Evolutionary conservation across 2,329 filamentous ascomycete genomes (phyloP).

Genomic region (Microthyrium microscopicum): DNA sequence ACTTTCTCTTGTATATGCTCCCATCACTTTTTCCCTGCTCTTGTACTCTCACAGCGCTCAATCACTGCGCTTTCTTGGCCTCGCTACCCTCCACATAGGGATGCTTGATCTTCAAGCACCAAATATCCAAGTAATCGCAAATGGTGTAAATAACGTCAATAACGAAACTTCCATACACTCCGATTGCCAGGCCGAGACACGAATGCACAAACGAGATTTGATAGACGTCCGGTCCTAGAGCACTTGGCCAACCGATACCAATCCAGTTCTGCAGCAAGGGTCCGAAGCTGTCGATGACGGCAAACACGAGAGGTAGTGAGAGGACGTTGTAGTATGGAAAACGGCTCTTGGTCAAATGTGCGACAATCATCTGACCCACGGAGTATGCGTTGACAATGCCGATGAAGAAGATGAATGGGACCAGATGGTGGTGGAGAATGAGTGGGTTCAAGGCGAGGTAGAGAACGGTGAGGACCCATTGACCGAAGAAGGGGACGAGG

Average conservation of each 20-base stretch:
- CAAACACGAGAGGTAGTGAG: conserved; percentile 58
- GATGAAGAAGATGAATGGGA: conserved; percentile 79
- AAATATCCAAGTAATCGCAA: conserved; percentile 95
- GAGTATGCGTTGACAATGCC: conserved; percentile 88
- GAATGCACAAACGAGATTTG: conserved; percentile 84
- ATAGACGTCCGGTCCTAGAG: conserved; percentile 46
- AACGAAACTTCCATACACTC: conserved; percentile 94
- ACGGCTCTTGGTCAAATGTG: conserved; percentile 69
- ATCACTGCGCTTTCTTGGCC: conserved; percentile 10
- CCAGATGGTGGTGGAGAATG: conserved; percentile 66
- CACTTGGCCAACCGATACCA: conserved; percentile 23
- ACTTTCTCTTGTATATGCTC: no score
- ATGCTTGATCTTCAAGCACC: conserved; percentile 96
- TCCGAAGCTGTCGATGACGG: conserved; percentile 65
- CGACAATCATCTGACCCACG: conserved; percentile 89
- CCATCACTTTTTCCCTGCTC: no score
- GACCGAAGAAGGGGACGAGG: conserved; percentile 60
- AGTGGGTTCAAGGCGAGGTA: conserved; percentile 76
- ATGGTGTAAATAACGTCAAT: conserved; percentile 95
- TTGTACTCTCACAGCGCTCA: no score
- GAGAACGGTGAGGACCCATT: conserved; percentile 58
- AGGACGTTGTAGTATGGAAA: conserved; percentile 90
- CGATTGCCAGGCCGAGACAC: conserved; percentile 68
- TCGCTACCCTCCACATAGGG: conserved; percentile 30
- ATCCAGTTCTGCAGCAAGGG: conserved; percentile 39